Evolutionary conservation across 495 filamentous ascomycete genomes (phyloP), one percentile per base, ranked within the genome.

Genomic region (Penicillium alfredii): DNA sequence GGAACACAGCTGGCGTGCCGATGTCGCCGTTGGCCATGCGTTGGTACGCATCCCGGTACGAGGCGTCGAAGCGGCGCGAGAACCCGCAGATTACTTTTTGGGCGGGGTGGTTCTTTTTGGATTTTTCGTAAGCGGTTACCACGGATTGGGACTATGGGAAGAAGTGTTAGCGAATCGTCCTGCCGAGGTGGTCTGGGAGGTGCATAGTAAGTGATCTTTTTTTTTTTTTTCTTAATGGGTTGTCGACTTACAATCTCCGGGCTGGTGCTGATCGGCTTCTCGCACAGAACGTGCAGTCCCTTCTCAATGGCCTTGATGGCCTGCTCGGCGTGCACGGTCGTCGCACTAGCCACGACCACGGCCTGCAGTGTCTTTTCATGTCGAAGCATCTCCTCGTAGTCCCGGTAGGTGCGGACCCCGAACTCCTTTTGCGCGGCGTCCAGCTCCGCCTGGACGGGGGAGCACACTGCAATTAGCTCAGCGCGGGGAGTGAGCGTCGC

Each of bases 1-100:
- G 69, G 40, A 76, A 58, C 22, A 75, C 56, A 4, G 59, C 59
- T 0, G 72, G 66, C 5, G 53, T 55, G 9, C 72, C 71, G 33
- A 75, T 72, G 2, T 59, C 17, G 10, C 72, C 72, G 1, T 36
- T 19, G 2, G 53, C 45, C 38, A 66, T 61, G 30, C 66, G 63
- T 1, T 51, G 23, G 37, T 55, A 55, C 6, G 72, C 72, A 34
- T 72, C 66, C 12, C 52, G 52, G 44, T 55, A 55, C 21, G 55
- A 49, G 33, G 46, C 58, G 32, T 76, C 72, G 60, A 76, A 74
- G 20, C 72, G 66, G 19, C 72, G 61, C 5, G 66, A 71, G 59
- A 73, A 74, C 12, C 71, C 72, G 35, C 67, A 72, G 58, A 76
- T 68, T 18, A 73, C 66, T 54, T 74, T 75, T n/a, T 71, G 61